Base-by-base conservation (phyloP, 306 rosid species). In the Oemleria cerasiformis region DNA sequence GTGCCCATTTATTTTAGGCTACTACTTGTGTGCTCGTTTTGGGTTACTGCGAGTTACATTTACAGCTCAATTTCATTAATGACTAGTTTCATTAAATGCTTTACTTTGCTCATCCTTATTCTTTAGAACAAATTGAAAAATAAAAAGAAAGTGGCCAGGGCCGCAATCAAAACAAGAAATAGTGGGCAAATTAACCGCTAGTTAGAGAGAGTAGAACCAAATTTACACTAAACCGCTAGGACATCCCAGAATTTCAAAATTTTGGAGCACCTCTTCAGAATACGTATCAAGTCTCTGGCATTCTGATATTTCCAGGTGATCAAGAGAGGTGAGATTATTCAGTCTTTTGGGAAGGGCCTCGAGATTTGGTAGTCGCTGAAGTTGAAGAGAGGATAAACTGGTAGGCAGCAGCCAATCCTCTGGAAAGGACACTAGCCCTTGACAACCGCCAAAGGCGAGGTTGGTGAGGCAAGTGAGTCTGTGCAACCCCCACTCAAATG, bases 401-500 rank as follows among this genome's bases (percentile, higher is more conserved):
- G 42, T 58, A 16, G 83, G 83, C 53, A 75, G 66, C 77, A 79
- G 42, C 79, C 80, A 75, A 38, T 75, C 72, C 50, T 75, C 66
- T 21, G 83, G 77, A 30, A 80, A 80, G 6, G 44, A 74, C 40
- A 57, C 80, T 1, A 80, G 64, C 34, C 67, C 80, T 19, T 50
- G 56, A 50, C 74, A 80, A 12, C 77, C 80, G 19, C 83, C 83
- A 65, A 80, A 80, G 19, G 63, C 45, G 1, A 80, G 76, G 23
- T 51, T 63, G 25, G 63, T 12, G 55, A 80, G 80, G 60, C 73
- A 43, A 51, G 70, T 39, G 51, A 80, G 77, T 45, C 77, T 64
- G 67, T 80, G 83, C 66, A 80, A 48, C 17, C 83, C 77, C 83
- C 77, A 80, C 45, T 75, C 53, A 5, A 64, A 75, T 41, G 84